Evolutionary conservation across 768 basidiomycete species (phyloP).

Genomic region (Phaeotremella skinneri): DNA sequence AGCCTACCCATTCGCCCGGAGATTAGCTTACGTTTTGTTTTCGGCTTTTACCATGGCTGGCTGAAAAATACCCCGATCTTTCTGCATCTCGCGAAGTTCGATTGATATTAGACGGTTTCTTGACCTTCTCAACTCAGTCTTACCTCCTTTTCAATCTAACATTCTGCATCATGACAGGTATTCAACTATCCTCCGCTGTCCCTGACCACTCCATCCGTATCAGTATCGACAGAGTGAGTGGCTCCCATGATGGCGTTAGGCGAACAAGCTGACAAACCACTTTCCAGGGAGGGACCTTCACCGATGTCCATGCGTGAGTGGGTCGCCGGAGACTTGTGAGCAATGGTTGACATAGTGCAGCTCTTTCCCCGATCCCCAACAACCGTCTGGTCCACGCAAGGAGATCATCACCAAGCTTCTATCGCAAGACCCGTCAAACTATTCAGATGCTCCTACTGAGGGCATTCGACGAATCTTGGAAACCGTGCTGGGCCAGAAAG

Average conservation of each 20-base stretch:
- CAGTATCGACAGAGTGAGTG: slow-evolving; percentile 35
- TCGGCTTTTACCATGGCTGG: too few species aligned
- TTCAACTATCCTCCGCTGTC: not conserved
- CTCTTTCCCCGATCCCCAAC: slow-evolving; percentile 51
- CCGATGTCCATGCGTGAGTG: slow-evolving; percentile 38
- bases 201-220: slow-evolving; percentile 39
- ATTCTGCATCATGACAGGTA: not conserved
- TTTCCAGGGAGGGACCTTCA: slow-evolving; percentile 45
- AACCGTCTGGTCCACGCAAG: slow-evolving; percentile 9
- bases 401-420: slow-evolving; percentile 82
- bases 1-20: too few species aligned
- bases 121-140: not conserved
- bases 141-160: not conserved
- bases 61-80: too few species aligned
- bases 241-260: not conserved
- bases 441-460: slow-evolving; percentile 88
- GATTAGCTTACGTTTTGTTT: too few species aligned
- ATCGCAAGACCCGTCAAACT: slow-evolving; percentile 75
- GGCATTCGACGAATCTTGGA: slow-evolving; percentile 85
- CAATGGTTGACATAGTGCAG: slow-evolving; percentile 58
- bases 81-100: too few species aligned
- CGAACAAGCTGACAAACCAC: not conserved
- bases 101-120: too few species aligned
- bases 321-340: too few species aligned
- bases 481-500: slow-evolving; percentile 64